Percentiles rank a stretch among this genome's conserved stretches.
Evolutionary conservation across 1,284 basidiomycete species (phyloP).

Genomic region (Cryptococcus sp.): DNA sequence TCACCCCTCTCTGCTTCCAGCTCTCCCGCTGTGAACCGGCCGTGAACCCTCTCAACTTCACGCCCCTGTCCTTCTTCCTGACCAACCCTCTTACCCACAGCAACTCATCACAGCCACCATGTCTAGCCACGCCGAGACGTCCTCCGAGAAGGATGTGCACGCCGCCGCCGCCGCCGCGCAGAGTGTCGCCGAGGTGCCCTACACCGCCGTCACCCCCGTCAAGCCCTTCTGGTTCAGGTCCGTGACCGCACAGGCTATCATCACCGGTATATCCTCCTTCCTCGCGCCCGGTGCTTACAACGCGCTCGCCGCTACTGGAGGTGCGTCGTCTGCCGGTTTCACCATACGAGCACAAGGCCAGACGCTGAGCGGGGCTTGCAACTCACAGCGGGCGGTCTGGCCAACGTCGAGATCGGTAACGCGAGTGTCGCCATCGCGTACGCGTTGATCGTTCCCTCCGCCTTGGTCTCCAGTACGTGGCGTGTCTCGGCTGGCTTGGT

Average conservation of each 20-base stretch:
- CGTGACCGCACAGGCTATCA: conserved; percentile 29
- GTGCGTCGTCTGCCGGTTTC: background rate
- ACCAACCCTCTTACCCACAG: too few relatives aligned
- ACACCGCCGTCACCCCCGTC: background rate
- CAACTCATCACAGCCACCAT: too few relatives aligned
- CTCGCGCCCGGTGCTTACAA: conserved; percentile 44
- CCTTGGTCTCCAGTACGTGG: conserved; percentile 21
- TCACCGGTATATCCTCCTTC: conserved; percentile 46
- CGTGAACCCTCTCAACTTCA: too few relatives aligned
- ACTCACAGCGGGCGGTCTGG: conserved; percentile 18
- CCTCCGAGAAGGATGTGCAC: background rate
- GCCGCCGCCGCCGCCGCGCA: too few relatives aligned
- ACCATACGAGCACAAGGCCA: background rate
- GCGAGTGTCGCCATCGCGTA: conserved; percentile 36
- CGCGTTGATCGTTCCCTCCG: conserved; percentile 45
- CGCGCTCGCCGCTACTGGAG: conserved; percentile 34
- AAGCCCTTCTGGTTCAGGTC: conserved; percentile 20
- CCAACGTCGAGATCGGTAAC: conserved; percentile 47
- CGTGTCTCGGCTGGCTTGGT: too few relatives aligned
- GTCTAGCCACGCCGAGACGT: background rate
- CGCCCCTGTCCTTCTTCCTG: too few relatives aligned
- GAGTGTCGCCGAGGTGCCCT: background rate
- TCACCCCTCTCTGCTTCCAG: too few relatives aligned
- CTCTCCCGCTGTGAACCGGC: too few relatives aligned
- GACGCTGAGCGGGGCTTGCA: too few relatives aligned